Base-by-base conservation (phyloP, 192 early-diverging fungal genomes). In the Mortierella alpina region DNA sequence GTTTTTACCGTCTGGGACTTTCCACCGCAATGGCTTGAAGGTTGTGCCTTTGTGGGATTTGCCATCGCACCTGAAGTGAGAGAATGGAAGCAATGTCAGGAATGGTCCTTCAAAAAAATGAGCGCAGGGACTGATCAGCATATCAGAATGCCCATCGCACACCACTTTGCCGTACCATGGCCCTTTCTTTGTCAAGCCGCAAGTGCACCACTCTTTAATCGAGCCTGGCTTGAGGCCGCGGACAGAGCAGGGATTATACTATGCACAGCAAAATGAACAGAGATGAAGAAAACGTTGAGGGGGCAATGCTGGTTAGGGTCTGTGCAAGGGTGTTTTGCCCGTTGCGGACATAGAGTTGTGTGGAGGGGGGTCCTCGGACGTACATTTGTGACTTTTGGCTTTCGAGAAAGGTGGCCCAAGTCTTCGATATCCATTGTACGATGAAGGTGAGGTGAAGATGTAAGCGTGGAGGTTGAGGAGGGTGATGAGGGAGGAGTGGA, bases 191-290 rank as follows among this genome's bases (percentile, higher is more conserved):
- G 77, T 80, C 23, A 80, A 48, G 31, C 77, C 77, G 23, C 77
- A 80, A 12, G 77, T 80, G 42, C 77, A 80, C 66, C 66, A 80
- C 44, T 80, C 77, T n/a, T 80, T 80, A 60, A 72, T 80, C 9
- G 69, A 72, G 52, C 77, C 77, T 44, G 77, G 77, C 13, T 63
- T 72, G 54, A 80, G 77, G 42, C 67, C 63, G n/a, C 66, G 64
- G 66, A 80, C 51, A 1, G 77, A 68, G 63, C 70, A 72, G 12
- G 77, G 70, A 51, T 80, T 80, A 52, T 72, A 80, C 77, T 80
- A 18, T 45, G 31, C 31, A 31, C 31, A 31, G 31, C 31, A 42
- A 61, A n/a, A 23, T 3, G n/a, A 57, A 8, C 5, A 20, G 20
- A 50, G 44, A 3, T 47, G 51, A 50, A 44, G 20, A 22, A 62